These are phyloP conservation scores for Syzygium oleosum DNA, from an alignment of 345 rosid species.

Conservation along the genomic window DNA sequence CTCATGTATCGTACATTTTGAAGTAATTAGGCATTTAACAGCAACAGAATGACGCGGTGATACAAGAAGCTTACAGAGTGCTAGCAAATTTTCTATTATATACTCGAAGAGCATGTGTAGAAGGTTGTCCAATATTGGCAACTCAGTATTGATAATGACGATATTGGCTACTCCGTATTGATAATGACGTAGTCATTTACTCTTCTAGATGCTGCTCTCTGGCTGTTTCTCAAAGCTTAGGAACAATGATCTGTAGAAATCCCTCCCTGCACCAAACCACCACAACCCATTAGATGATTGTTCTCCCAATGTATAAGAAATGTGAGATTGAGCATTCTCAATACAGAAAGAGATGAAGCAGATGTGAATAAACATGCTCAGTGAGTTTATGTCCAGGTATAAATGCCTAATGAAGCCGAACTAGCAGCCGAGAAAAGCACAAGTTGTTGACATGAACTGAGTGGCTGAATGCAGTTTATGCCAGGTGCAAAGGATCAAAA, in stretches of 20 bases:
- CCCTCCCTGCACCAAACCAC: slow-evolving; percentile 41
- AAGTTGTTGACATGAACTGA: not conserved
- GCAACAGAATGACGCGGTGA: not conserved
- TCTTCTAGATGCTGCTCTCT: not conserved
- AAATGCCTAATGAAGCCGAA: not conserved
- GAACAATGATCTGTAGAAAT: slow-evolving; percentile 41
- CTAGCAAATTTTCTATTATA: not conserved
- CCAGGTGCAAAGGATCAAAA: not conserved
- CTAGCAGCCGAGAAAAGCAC: not conserved
- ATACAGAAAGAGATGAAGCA: not conserved
- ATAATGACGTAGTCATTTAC: not conserved
- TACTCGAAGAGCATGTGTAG: not conserved
- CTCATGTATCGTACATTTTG: not conserved
- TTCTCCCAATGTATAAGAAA: not conserved
- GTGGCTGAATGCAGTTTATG: too few species aligned
- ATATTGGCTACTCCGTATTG: not conserved
- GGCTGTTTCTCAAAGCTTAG: slow-evolving; percentile 37
- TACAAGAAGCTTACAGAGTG: not conserved
- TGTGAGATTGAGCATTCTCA: not conserved
- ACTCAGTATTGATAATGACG: not conserved
- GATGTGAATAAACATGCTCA: not conserved
- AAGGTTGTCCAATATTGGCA: not conserved
- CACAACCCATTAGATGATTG: not conserved
- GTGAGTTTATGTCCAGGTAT: not conserved
- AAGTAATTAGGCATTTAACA: not conserved